phyloP scores from a whole-genome alignment of 805 yeast species.

The Starmerella potacharoeniae region DNA sequence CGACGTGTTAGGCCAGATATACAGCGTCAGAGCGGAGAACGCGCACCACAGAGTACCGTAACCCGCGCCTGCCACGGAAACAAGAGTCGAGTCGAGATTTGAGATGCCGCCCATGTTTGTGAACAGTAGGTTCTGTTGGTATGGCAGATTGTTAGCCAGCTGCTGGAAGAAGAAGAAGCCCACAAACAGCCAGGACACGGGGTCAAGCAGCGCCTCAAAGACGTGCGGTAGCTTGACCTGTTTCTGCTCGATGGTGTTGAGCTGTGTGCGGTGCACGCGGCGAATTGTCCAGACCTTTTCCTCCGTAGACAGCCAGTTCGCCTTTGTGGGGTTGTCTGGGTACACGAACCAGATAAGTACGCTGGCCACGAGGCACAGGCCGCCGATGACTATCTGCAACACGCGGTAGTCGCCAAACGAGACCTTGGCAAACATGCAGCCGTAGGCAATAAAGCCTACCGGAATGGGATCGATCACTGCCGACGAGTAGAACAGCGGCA shows the following conservation, averaged over 20 bases:
- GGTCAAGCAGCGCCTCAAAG: conserved; percentile 42
- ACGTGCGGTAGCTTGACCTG: conserved; percentile 38
- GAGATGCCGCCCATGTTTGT: conserved; percentile 32
- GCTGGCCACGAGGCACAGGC: conserved; percentile 36
- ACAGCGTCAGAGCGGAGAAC: conserved; percentile 27
- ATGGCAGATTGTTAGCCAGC: conserved; percentile 38
- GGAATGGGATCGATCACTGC: conserved; percentile 44
- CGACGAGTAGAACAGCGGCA: conserved; percentile 42
- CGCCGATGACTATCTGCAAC: conserved; percentile 45
- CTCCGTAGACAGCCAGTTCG: conserved; percentile 36
- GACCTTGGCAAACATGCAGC: conserved; percentile 18
- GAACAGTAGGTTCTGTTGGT: conserved; percentile 37
- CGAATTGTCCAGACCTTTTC: conserved; percentile 44
- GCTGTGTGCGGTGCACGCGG: conserved; percentile 32
- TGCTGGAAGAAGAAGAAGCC: conserved; percentile 32
- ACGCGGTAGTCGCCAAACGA: conserved; percentile 37
- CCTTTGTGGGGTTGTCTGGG: conserved; percentile 48
- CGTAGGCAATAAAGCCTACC: conserved; percentile 37
- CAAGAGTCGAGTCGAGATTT: conserved; percentile 37
- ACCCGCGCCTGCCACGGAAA: conserved; percentile 40
- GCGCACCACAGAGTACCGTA: conserved; percentile 30
- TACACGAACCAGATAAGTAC: conserved; percentile 33
- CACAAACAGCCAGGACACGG: conserved; percentile 33
- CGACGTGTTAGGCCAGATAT: conserved; percentile 28
- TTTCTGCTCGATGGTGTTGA: conserved; percentile 36